Evolutionary conservation across 2,329 filamentous ascomycete genomes (phyloP).

Genomic region (Ophiostoma montium): DNA sequence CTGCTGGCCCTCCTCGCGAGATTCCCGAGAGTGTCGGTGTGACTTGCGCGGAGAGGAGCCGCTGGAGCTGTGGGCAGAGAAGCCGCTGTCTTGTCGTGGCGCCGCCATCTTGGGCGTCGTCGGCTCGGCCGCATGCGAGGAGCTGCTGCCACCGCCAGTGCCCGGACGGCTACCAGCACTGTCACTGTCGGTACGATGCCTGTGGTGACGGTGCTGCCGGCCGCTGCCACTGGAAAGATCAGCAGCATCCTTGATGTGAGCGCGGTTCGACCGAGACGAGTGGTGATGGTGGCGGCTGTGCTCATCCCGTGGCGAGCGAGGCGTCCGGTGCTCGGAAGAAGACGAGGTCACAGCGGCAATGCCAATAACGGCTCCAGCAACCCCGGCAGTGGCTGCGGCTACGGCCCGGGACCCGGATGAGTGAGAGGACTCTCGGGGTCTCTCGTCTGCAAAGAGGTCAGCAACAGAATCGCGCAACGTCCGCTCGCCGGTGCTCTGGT

Average conservation of each 20-base stretch:
- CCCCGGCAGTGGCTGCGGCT: neutral
- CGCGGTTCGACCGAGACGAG: constrained; percentile 21
- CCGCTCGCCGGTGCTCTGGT: constrained; percentile 20
- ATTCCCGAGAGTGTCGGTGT: neutral
- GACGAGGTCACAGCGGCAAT: neutral
- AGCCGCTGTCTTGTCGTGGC: constrained; percentile 31
- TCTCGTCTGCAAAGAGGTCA: constrained; percentile 42
- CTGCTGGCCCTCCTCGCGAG: constrained; percentile 2
- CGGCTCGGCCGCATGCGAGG: constrained; percentile 20
- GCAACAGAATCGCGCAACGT: constrained; percentile 33
- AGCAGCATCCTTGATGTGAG: constrained; percentile 18
- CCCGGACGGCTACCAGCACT: constrained; percentile 8
- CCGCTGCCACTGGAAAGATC: constrained; percentile 2
- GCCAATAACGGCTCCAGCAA: neutral
- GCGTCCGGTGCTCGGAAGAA: constrained; percentile 11
- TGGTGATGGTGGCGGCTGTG: constrained; percentile 30
- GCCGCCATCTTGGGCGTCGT: constrained; percentile 16
- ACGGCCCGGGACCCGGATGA: neutral
- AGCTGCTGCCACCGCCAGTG: constrained; percentile 18
- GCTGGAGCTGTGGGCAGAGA: constrained; percentile 16
- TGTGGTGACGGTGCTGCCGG: constrained; percentile 15
- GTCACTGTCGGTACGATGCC: constrained; percentile 18
- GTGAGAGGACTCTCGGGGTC: constrained; percentile 22
- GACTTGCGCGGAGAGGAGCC: constrained; percentile 11
- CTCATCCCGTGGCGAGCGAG: constrained; percentile 19